These are phyloP conservation scores for Megacollybia marginata DNA, from an alignment of 768 basidiomycete genomes.

Conservation along the genomic window DNA sequence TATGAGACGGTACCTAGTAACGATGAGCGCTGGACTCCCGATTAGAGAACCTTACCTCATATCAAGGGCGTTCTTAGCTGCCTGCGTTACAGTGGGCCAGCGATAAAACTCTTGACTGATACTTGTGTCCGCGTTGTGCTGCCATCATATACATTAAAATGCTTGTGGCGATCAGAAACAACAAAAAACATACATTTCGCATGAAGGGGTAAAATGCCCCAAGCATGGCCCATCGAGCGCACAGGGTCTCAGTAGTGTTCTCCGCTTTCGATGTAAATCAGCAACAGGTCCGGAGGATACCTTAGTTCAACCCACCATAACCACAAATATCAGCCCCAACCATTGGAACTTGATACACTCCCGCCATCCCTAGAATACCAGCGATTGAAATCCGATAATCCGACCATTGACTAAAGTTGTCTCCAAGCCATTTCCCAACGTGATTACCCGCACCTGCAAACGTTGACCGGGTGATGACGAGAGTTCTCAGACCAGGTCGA, in stretches of 20 bases:
- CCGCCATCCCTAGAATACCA: slow-evolving; percentile 60
- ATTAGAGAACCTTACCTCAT: slow-evolving; percentile 39
- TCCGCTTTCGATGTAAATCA: slow-evolving; percentile 25
- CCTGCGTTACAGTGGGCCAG: slow-evolving; percentile 49
- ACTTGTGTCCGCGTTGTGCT: slow-evolving; percentile 49
- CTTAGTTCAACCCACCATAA: slow-evolving; percentile 32
- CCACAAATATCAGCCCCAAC: slow-evolving; percentile 73
- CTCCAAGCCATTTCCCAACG: slow-evolving; percentile 73
- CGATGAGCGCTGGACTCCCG: neutral
- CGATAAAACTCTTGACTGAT: slow-evolving; percentile 64
- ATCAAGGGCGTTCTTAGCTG: slow-evolving; percentile 52
- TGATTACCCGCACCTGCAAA: slow-evolving; percentile 60
- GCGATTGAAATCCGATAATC: slow-evolving; percentile 56
- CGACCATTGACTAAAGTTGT: slow-evolving; percentile 53
- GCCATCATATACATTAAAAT: too few species aligned
- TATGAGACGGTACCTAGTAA: slow-evolving; percentile 50
- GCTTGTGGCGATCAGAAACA: neutral
- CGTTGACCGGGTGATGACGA: slow-evolving; percentile 69
- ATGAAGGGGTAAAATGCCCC: slow-evolving; percentile 78
- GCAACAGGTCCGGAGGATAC: neutral
- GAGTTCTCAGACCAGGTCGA: slow-evolving; percentile 49
- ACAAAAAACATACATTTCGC: slow-evolving; percentile 47
- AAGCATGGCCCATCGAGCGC: slow-evolving; percentile 71
- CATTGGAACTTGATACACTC: slow-evolving; percentile 66
- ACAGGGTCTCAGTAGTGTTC: slow-evolving; percentile 61